These are phyloP conservation scores for Hirsutella minnesotensis DNA, from an alignment of 2,329 filamentous ascomycete genomes.

Conservation along the genomic window DNA sequence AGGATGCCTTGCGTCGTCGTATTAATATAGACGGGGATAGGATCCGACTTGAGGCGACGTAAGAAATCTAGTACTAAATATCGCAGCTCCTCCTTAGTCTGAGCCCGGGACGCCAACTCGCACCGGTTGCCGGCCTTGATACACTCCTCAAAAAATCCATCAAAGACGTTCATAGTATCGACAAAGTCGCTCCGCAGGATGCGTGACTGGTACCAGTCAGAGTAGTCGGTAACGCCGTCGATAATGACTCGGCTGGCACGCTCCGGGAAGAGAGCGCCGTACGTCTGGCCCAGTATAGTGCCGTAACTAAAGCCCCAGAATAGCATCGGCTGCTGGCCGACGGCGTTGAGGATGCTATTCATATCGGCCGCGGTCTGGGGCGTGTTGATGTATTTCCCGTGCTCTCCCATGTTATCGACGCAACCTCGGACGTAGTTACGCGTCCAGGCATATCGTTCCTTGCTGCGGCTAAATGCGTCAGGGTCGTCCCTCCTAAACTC, in stretches of 20 bases:
- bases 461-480: constrained; percentile 25
- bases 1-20: constrained; percentile 24
- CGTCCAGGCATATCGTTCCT: constrained; percentile 28
- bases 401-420: constrained; percentile 28
- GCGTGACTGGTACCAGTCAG: constrained; percentile 18
- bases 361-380: too few relatives aligned
- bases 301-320: too few relatives aligned
- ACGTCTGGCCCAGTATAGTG: too few relatives aligned
- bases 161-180: constrained; percentile 17
- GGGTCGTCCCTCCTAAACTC: too few relatives aligned
- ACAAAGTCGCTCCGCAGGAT: constrained; percentile 14
- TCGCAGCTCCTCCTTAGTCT: constrained; percentile 22
- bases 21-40: constrained; percentile 30
- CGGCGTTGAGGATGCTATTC: too few relatives aligned
- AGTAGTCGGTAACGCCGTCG: constrained; percentile 19
- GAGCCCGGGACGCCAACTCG: constrained; percentile 23
- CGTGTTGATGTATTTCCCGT: too few relatives aligned
- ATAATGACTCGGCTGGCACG: too few relatives aligned
- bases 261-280: too few relatives aligned
- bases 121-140: constrained; percentile 32
- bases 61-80: constrained; percentile 20
- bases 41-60: constrained; percentile 21
- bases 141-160: constrained; percentile 23
- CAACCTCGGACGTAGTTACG: constrained; percentile 28
- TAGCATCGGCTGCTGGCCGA: too few relatives aligned